Evolutionary conservation across 2,329 filamentous ascomycete genomes (phyloP).

Genomic region (Emericellopsis atlantica): DNA sequence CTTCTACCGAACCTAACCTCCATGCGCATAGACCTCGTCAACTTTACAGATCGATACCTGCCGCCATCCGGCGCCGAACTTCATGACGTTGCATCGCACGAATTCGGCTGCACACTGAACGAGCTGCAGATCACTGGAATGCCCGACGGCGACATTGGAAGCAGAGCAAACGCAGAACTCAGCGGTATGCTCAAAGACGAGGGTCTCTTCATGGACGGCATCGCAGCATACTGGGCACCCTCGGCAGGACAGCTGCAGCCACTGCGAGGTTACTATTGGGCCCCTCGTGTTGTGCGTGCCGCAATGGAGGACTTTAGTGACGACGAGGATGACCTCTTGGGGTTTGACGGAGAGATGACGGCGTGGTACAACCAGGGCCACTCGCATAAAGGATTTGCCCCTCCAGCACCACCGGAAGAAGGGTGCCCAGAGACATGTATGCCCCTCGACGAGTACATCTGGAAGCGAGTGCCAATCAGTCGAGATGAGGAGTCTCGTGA

Average conservation of each 20-base stretch:
- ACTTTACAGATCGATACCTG: constrained; percentile 34
- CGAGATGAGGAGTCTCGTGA: constrained; percentile 26
- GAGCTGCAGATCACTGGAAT: constrained; percentile 40
- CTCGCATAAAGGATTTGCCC: too few species aligned
- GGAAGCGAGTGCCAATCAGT: constrained; percentile 33
- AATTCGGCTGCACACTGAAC: constrained; percentile 38
- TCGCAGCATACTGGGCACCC: constrained; percentile 27
- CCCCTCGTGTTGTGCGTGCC: constrained; percentile 31
- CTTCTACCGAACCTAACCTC: constrained; percentile 33
- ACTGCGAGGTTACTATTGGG: constrained; percentile 25
- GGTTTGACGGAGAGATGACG: constrained; percentile 9
- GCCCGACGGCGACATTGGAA: constrained; percentile 33
- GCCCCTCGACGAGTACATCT: constrained; percentile 16
- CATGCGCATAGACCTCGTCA: constrained; percentile 41
- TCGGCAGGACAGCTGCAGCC: constrained; percentile 21
- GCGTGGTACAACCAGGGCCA: too few species aligned
- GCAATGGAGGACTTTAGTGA: constrained; percentile 14
- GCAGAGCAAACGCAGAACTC: constrained; percentile 32
- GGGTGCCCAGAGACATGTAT: too few species aligned
- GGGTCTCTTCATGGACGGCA: constrained; percentile 34
- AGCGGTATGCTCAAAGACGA: constrained; percentile 40
- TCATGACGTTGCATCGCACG: constrained; percentile 39
- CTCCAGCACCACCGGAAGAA: too few species aligned
- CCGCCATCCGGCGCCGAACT: constrained; percentile 31
- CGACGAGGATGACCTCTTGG: not conserved